Percentiles rank a stretch among this genome's conserved stretches.
Conservation (phyloP, 2,329 filamentous ascomycete genomes). For the Fusarium phyllophilum region DNA sequence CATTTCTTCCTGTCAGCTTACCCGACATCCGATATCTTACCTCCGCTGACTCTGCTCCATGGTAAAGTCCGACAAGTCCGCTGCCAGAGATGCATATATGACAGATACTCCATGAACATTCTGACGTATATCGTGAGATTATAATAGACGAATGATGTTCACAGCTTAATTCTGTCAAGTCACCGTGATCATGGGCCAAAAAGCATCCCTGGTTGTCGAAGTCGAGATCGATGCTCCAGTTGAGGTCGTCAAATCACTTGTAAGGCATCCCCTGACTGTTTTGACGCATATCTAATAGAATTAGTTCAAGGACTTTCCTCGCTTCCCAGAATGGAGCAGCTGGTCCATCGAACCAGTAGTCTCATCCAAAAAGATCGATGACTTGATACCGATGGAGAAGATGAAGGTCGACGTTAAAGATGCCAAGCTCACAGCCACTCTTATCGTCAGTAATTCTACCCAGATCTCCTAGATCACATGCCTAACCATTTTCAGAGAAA, state of each 20-base stretch:
- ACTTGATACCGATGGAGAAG: background rate
- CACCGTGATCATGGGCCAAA: background rate
- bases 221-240: slow-evolving; percentile 13
- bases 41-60: background rate
- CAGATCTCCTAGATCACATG: accelerated
- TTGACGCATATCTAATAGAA: background rate
- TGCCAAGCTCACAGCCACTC: slow-evolving; percentile 1
- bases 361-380: background rate
- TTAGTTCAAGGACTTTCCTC: slow-evolving; percentile 4
- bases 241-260: slow-evolving; percentile 2
- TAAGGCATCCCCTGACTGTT: accelerated
- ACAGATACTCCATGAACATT: background rate
- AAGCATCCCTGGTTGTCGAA: background rate
- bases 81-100: background rate
- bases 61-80: background rate
- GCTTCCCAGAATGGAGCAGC: slow-evolving; percentile 9
- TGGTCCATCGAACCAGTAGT: slow-evolving; percentile 4
- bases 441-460: background rate
- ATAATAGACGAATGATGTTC: accelerated
- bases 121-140: accelerated
- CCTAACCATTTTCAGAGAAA: background rate
- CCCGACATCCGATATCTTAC: background rate
- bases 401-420: slow-evolving; percentile 3
- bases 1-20: background rate
- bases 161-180: accelerated